Evolutionary conservation across 768 basidiomycete species (phyloP).

Genomic region (Boletus pseudo-olivaceus): DNA sequence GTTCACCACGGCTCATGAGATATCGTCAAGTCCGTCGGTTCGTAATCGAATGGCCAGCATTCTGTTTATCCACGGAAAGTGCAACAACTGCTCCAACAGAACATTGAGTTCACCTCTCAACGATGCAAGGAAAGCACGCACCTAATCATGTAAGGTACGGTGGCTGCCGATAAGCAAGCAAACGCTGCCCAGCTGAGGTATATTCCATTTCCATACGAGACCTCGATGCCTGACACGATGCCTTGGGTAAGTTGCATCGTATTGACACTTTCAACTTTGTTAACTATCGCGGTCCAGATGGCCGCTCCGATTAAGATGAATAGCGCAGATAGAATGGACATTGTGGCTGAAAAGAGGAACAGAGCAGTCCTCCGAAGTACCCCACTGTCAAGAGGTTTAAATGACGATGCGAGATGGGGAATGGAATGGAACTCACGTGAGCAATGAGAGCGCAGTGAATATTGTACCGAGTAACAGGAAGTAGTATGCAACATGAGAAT

Average conservation of each 20-base stretch:
- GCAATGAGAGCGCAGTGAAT: constrained; percentile 57
- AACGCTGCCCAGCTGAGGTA: constrained; percentile 75
- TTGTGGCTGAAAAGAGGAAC: constrained; percentile 63
- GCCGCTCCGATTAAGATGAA: constrained; percentile 66
- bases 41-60: constrained; percentile 29
- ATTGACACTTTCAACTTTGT: constrained; percentile 61
- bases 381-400: constrained; percentile 45
- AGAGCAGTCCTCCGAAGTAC: constrained; percentile 59
- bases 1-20: constrained; percentile 3
- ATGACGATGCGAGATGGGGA: background rate
- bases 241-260: constrained; percentile 39
- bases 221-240: constrained; percentile 56
- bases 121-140: constrained; percentile 31
- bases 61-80: constrained; percentile 64
- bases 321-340: constrained; percentile 57
- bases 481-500: constrained; percentile 71
- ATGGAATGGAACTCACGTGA: constrained; percentile 50
- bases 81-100: constrained; percentile 57
- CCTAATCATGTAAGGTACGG: constrained; percentile 78
- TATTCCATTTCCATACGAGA: constrained; percentile 60
- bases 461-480: constrained; percentile 71
- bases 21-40: constrained; percentile 17
- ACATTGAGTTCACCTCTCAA: background rate
- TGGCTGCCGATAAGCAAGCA: constrained; percentile 58
- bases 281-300: constrained; percentile 76